Evolutionary conservation across 257 asterid genomes (phyloP), one percentile per base, ranked within the genome.

Genomic region (Solanum acaule): DNA sequence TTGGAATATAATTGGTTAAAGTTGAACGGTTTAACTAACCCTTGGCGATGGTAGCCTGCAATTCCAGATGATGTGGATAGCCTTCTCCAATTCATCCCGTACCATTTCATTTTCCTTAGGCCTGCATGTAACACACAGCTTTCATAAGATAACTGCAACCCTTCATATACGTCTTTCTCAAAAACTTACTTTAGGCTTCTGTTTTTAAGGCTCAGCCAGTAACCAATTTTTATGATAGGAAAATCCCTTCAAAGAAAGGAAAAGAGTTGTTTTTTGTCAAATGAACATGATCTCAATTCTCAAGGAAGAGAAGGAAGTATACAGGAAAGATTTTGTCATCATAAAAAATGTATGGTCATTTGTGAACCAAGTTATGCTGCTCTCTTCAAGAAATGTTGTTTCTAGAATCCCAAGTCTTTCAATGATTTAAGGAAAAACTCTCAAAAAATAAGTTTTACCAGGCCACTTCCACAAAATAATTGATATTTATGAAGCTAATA

Each of bases 11-110:
- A n/a, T 25, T 31, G 87, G 42, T 9, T 84, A 87, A n/a, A 27
- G 63, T 27, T 65, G 88, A 89, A 86, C 33, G 84, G 34, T 83
- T 84, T 86, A 40, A 85, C 95, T 90, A 91, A 96, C 98, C 90
- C 99, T 92, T 37, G 99, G 99, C 31, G 99, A 94, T 87, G 98
- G 99, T 88, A 96, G 91, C 90, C 95, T 91, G 92, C 99, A 95
- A 92, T 95, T 94, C 98, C 99, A 96, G 88, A 95, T 94, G 88
- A 95, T 94, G 44, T 95, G 92, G 90, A 95, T 96, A 78, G 98
- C 98, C 85, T 95, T 95, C 90, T 95, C 98, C 91, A 96, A 88
- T 91, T 95, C 97, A 89, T 93, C 90, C 84, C 92, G 91, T 33
- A 91, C 87, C 92, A 86, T 94, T 87, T 93, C 98, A 86, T 96